A percentile compares a stretch with the other conserved stretches of the same genome.
Evolutionary conservation across 805 yeast genomes (phyloP).

Genomic region (Suhomyces xylopsoci): DNA sequence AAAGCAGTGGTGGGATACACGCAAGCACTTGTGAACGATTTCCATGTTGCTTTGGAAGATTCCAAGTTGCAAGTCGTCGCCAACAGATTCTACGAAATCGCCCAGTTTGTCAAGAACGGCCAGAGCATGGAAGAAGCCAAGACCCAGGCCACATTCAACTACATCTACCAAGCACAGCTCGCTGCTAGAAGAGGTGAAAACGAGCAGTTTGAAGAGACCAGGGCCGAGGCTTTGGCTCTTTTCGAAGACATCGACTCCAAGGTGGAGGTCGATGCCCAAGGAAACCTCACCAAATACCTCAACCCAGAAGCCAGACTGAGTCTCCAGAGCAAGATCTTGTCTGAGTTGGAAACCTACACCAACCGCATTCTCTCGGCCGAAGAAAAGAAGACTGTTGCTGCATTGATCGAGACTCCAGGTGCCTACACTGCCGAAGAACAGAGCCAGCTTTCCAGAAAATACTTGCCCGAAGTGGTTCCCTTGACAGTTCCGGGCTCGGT

Average conservation of each 20-base stretch:
- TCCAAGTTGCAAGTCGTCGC: slow-evolving; percentile 32
- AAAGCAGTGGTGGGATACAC: slow-evolving; percentile 14
- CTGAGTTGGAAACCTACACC: slow-evolving; percentile 18
- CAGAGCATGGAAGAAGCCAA: slow-evolving; percentile 53
- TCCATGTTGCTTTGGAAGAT: slow-evolving; percentile 31
- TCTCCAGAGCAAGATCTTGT: slow-evolving; percentile 18
- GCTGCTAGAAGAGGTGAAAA: slow-evolving; percentile 37
- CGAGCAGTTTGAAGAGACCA: slow-evolving; percentile 19
- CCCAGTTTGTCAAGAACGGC: slow-evolving; percentile 58
- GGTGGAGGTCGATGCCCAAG: slow-evolving; percentile 47
- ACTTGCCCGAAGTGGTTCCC: slow-evolving; percentile 56
- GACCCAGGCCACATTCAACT: slow-evolving; percentile 53
- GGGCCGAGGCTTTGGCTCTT: slow-evolving; percentile 33
- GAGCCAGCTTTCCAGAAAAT: slow-evolving; percentile 42
- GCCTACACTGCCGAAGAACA: slow-evolving; percentile 38
- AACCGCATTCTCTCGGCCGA: slow-evolving; percentile 31
- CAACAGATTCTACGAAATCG: slow-evolving; percentile 47
- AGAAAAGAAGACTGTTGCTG: slow-evolving; percentile 39
- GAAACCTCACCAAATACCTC: slow-evolving; percentile 39
- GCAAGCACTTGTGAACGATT: slow-evolving; percentile 19
- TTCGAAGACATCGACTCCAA: slow-evolving; percentile 41
- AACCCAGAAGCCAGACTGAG: slow-evolving; percentile 25
- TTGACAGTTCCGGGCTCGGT: slow-evolving; percentile 44
- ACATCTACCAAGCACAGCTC: slow-evolving; percentile 44
- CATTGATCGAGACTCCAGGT: slow-evolving; percentile 42